Conservation (phyloP, 2,329 filamentous ascomycete genomes). For the Pseudogymnoascus sp. region DNA sequence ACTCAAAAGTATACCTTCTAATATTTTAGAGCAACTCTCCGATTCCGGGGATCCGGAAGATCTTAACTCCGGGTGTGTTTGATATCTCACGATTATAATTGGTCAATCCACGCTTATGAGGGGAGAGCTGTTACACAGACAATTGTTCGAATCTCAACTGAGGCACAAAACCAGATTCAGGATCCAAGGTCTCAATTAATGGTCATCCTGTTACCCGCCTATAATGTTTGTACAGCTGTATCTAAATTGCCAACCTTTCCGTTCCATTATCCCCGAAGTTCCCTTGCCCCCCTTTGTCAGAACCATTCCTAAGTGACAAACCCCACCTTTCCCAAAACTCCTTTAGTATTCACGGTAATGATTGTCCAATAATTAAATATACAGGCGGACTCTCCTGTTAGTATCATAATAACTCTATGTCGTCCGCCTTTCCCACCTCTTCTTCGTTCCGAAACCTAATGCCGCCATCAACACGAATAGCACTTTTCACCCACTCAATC, state of each 20-base stretch:
- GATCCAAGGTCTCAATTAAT: not conserved
- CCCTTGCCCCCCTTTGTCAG: not conserved
- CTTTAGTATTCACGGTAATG: not conserved
- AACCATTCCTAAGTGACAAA: not conserved
- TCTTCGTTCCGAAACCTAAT: conserved; percentile 51
- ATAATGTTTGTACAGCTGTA: not conserved
- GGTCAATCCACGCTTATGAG: not conserved
- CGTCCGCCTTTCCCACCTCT: not conserved
- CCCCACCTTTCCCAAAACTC: conserved; percentile 2
- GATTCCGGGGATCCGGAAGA: not conserved
- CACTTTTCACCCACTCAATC: conserved; percentile 68
- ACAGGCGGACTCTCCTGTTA: not conserved
- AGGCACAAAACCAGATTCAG: not conserved
- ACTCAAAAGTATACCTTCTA: not conserved
- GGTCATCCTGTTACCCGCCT: not conserved
- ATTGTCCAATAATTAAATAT: conserved; percentile 7
- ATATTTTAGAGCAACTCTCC: conserved; percentile 8
- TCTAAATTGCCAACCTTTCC: conserved; percentile 1
- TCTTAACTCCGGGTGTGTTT: not conserved
- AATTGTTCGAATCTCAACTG: not conserved
- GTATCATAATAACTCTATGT: conserved; percentile 4
- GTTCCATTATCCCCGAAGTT: not conserved
- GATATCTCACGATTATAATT: not conserved
- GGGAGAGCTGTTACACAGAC: not conserved
- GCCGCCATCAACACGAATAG: conserved; percentile 60